Base-by-base conservation (phyloP, 352 stramenopile species). In the Globisporangium mamillatum region DNA sequence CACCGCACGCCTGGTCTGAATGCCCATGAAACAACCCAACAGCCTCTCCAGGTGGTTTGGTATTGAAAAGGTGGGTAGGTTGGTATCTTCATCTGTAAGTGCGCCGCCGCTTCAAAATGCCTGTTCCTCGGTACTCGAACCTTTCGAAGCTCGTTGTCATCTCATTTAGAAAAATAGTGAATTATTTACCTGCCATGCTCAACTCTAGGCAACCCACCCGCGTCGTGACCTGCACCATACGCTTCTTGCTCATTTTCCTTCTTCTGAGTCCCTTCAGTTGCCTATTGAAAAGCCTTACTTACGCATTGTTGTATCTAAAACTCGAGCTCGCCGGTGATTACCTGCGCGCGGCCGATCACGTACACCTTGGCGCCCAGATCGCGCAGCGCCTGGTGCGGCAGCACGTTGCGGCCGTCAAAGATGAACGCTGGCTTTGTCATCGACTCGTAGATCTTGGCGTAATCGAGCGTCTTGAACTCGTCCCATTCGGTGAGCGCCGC, bases 401-500 rank as follows among this genome's bases (percentile, higher is more conserved):
- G 76, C 67, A 99, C 91, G 78, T 99, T 99, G 56, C 98, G 92
- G 34, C 98, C 98, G 82, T 99, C 98, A 77, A 99, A 99, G 58
- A 99, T 80, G 84, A 99, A 99, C 25, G 98, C 98, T 9, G 98
- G 98, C 84, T 99, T 99, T 59, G 89, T 82, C 98, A 99, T 99
- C 60, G 69, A 75, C 9, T 94, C 82, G 76, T 98, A 99, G 72
- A 99, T 98, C 41, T 82, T 86, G 58, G 95, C 74, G 84, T 98
- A 99, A 81, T 99, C 97, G 46, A 99, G 90, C 12, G 85, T 91
- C 88, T 98, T 99, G 87, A 99, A 99, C 83, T 98, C 92, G 74
- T 99, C 97, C 98, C 98, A 99, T 84, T 99, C 98, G 4, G 98
- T 99, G 66, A 99, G 84, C 38, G 98, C 88, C 20, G 90, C 91